Base-by-base conservation (phyloP, 768 basidiomycete genomes). In the Xanthoconium purpureum region DNA sequence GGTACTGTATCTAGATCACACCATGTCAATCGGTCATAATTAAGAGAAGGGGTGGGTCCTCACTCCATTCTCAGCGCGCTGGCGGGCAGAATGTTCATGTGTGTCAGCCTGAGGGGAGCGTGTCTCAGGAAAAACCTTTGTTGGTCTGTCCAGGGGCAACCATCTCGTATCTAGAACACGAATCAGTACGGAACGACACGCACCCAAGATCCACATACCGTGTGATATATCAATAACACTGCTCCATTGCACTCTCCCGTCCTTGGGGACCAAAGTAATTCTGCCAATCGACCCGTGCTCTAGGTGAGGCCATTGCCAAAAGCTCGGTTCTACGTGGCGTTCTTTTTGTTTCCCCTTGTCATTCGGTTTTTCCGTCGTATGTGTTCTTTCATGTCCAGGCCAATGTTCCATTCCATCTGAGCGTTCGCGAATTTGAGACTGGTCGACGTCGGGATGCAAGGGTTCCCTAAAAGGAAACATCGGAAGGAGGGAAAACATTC, bases 371-470 rank as follows among this genome's bases (percentile, higher is more conserved):
- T 70, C 63, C 48, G 67, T 70, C 40, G 38, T 44, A 36, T 53
- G 58, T 56, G 57, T 62, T 69, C 74, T 74, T 64, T 77, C 71
- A 76, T 81, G 77, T 66, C 77, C 72, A 38, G 87, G 87, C 87
- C 88, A 89, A 71, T 76, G 77, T 71, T 85, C 84, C 88, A 90
- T 89, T 84, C 84, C 85, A 88, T 84, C 77, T 72, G 74, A 73
- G 45, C 46, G 48, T 42, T 54, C 56, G 12, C 33, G 33, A 12
- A 35, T 12, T 35, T 12, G 9, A 13, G 32, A 24, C 24, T 24
- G 24, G 42, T 20, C 66, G 71, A 46, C 60, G 68, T 45, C 28
- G 14, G 3, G 29, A 6, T 35, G 10, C 33, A 9, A 35, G 30
- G 10, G 20, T 38, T 3, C 67, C 56, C 1, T 43, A 57, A 67